Evolutionary conservation across 148 eudicot genomes (phyloP).

Genomic region (Dianthus caryophyllus): DNA sequence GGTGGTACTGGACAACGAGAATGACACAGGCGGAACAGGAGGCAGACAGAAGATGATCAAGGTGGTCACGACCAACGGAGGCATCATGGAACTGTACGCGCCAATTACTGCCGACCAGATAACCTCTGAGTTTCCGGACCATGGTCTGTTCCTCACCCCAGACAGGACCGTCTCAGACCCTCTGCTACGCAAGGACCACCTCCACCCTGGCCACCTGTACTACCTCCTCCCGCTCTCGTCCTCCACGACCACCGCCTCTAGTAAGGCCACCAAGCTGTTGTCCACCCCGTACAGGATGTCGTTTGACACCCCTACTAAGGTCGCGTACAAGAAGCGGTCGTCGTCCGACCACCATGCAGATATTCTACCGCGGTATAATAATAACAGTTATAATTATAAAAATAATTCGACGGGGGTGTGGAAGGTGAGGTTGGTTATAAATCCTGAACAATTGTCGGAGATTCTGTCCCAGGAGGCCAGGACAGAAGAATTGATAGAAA

Average conservation of each 20-base stretch:
- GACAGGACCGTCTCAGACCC: slow-evolving; percentile 29
- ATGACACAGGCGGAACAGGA: not conserved
- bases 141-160: slow-evolving; percentile 33
- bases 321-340: slow-evolving; percentile 3
- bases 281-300: slow-evolving; percentile 46
- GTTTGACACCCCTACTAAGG: slow-evolving; percentile 19
- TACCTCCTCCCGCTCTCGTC: slow-evolving; percentile 40
- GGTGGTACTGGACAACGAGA: not conserved
- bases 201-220: slow-evolving; percentile 35
- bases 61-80: slow-evolving; percentile 44
- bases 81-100: slow-evolving; percentile 51
- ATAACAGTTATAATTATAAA: too few relatives aligned
- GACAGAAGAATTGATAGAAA: slow-evolving; percentile 48
- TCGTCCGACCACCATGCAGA: slow-evolving; percentile 21
- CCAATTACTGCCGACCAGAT: slow-evolving; percentile 48
- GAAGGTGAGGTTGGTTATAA: slow-evolving; percentile 55
- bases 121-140: slow-evolving; percentile 49
- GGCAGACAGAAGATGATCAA: slow-evolving; percentile 30
- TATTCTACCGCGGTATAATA: slow-evolving; percentile 21
- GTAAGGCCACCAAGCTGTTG: not conserved
- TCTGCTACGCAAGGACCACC: slow-evolving; percentile 30
- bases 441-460: slow-evolving; percentile 50
- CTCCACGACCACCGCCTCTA: not conserved
- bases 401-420: slow-evolving; percentile 43
- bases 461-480: slow-evolving; percentile 41